phyloP scores from a whole-genome alignment of 768 basidiomycete genomes.

The Lactarius tabidus region DNA sequence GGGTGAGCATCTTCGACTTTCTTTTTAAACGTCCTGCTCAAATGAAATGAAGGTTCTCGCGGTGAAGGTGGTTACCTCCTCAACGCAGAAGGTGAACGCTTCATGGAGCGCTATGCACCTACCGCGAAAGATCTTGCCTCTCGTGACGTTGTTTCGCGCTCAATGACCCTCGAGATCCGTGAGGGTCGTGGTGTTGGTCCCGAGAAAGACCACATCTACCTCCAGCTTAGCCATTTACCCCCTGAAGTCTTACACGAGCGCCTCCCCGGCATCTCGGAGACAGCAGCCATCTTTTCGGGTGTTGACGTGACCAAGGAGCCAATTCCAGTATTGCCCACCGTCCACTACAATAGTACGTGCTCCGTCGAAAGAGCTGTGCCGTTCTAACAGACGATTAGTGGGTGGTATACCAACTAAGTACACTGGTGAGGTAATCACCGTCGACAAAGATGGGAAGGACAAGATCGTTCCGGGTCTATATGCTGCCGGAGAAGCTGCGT shows the following conservation, averaged over 20 bases:
- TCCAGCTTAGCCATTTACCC: conserved; percentile 96
- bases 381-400: conserved; percentile 50
- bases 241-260: conserved; percentile 94
- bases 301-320: conserved; percentile 99
- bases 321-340: conserved; percentile 96
- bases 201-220: conserved; percentile 94
- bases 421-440: conserved; percentile 93
- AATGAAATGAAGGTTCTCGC: conserved; percentile 68
- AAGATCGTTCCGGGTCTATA: conserved; percentile 94
- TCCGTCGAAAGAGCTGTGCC: not conserved
- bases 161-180: conserved; percentile 98
- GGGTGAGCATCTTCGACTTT: conserved; percentile 46
- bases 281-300: conserved; percentile 96
- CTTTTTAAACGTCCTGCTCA: conserved; percentile 4
- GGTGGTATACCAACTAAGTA: conserved; percentile 99
- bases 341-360: conserved; percentile 93
- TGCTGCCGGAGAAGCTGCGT: conserved; percentile 98
- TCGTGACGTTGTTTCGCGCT: conserved; percentile 97
- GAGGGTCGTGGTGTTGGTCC: conserved; percentile 99
- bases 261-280: conserved; percentile 98
- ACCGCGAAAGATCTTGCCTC: conserved; percentile 99
- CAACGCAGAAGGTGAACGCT: conserved; percentile 98
- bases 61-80: conserved; percentile 98
- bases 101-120: conserved; percentile 99
- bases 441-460: conserved; percentile 87